Percentiles rank a stretch among this genome's conserved stretches.
phyloP scores from a whole-genome alignment of 1,284 basidiomycete genomes.

The Hypsizygus ulmarius region DNA sequence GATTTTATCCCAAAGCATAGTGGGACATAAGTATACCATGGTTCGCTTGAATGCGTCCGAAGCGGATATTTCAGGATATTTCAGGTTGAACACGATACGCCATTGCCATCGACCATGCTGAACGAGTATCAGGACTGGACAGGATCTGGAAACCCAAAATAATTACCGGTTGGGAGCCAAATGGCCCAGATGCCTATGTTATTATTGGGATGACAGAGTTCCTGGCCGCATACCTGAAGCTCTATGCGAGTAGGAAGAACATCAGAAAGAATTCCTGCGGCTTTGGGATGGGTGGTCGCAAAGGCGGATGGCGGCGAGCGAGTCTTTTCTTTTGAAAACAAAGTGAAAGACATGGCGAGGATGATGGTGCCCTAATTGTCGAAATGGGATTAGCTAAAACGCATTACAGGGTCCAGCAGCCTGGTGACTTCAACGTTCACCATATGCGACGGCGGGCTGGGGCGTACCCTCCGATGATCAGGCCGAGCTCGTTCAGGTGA shows the following conservation, averaged over 20 bases:
- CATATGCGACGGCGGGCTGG: no score
- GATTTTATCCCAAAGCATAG: constrained; percentile 33
- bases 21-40: constrained; percentile 25
- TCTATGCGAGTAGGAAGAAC: constrained; percentile 17
- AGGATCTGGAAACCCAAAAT: background rate
- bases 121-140: background rate
- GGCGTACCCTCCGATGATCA: no score
- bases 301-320: no score
- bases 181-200: constrained; percentile 34
- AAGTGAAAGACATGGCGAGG: no score
- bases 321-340: no score
- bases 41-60: constrained; percentile 15
- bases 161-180: constrained; percentile 28
- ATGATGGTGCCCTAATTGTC: no score
- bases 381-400: no score
- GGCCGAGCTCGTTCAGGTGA: no score
- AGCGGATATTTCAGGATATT: constrained; percentile 19
- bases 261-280: no score
- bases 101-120: constrained; percentile 33
- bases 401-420: no score
- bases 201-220: constrained; percentile 30
- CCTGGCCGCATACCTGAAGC: constrained; percentile 28
- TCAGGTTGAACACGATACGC: constrained; percentile 26
- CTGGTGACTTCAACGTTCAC: no score
- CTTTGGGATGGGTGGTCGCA: no score